Base-by-base conservation (phyloP, 2,329 filamentous ascomycete genomes). In the Domatiomyces catenatus region DNA sequence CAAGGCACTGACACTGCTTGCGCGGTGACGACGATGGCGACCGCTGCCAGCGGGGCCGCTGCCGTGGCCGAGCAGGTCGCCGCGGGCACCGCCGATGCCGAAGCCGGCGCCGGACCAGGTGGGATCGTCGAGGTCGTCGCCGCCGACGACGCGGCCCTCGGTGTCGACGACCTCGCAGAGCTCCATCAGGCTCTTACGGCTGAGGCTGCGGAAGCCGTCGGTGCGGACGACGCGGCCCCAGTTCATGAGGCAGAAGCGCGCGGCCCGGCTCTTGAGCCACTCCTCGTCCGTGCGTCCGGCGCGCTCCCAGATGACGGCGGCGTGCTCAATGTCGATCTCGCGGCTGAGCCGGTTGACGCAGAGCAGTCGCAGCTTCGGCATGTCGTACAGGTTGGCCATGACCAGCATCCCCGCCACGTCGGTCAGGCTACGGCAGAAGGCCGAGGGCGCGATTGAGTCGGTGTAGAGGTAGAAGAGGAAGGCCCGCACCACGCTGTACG, bases 401-500 rank as follows among this genome's bases (percentile, higher is more conserved):
- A 98, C 90, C 2, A 98, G 76, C 66, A 98, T 80, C 7, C 92
- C 90, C 0, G 92, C 90, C 12, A 96, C 88, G 59, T 95, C 89
- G 26, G 82, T 79, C 18, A 95, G 77, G 7, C 69, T 73, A 0
- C 77, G 73, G 46, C 77, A 78, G 54, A 73, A 73, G 47, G 83
- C 76, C 0, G 79, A 77, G n/a, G 66, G 67, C 1, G 68, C 65
- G 58, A 98, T 95, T 59, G 83, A 90, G 66, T 98, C 92, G 0
- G 92, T 95, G 67, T 98, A 98, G 1, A 98, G 77, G 63, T 95
- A 98, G 68, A 92, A 90, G 24, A 98, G 75, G 63, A 98, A 98
- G 0, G 90, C 87, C 59, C 86, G 88, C 46, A 98, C 92, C 0
- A 94, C 88, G 1, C 81, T 83, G 66, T 95, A 96, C 0, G 90